phyloP scores from a whole-genome alignment of 495 filamentous ascomycete species.

The Monascus purpureus region DNA sequence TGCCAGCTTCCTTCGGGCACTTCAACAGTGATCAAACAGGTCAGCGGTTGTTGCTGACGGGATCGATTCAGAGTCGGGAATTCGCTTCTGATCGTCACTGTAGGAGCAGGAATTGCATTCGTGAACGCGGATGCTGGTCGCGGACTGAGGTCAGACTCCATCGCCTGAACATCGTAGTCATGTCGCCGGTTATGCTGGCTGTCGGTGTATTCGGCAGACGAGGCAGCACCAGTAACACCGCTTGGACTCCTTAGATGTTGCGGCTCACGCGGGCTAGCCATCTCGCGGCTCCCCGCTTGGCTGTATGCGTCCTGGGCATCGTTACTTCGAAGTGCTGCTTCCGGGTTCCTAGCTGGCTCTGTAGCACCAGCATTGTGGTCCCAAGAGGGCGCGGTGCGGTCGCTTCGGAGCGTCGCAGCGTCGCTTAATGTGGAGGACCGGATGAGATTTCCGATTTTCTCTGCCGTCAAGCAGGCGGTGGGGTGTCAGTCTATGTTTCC shows the following conservation, averaged over 20 bases:
- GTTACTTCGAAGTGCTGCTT: constrained; percentile 19
- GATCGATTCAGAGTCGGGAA: constrained; percentile 89
- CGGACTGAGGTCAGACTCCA: constrained; percentile 76
- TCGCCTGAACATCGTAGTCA: constrained; percentile 91
- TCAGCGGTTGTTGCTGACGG: constrained; percentile 87
- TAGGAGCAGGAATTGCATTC: constrained; percentile 85
- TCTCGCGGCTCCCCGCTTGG: constrained; percentile 44
- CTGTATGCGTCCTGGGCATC: constrained; percentile 30
- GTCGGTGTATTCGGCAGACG: constrained; percentile 65
- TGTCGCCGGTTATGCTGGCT: constrained; percentile 50
- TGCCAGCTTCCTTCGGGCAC: constrained; percentile 88
- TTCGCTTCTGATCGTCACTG: constrained; percentile 86
- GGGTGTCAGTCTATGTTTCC: too few species aligned
- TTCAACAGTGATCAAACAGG: constrained; percentile 88
- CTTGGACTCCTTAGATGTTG: constrained; percentile 58
- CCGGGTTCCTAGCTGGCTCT: constrained; percentile 35
- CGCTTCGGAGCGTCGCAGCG: constrained; percentile 32
- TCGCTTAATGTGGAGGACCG: constrained; percentile 67
- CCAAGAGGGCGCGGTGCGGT: constrained; percentile 41
- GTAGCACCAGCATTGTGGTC: constrained; percentile 35
- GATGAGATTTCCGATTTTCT: constrained; percentile 91
- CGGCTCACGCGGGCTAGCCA: constrained; percentile 33
- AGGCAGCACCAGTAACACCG: constrained; percentile 57
- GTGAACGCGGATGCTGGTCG: constrained; percentile 46
- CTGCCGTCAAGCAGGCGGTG: too few species aligned